phyloP scores from a whole-genome alignment of 768 basidiomycete species.

The Cubamyces sp. region DNA sequence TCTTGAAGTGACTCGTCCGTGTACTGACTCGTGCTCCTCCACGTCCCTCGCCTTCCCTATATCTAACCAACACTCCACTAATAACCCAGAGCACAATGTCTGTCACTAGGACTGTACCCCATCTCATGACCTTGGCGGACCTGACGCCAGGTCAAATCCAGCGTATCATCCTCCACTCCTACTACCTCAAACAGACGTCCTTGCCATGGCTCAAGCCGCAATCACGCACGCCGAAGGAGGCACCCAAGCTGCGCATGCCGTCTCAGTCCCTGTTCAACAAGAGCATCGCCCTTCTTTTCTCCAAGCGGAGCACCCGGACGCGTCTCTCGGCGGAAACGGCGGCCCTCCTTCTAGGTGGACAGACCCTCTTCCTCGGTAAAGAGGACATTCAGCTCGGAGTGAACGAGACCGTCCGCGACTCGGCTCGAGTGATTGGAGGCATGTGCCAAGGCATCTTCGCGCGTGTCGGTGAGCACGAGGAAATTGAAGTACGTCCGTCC shows the following conservation, averaged over 20 bases:
- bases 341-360: conserved; percentile 77
- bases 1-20: too few relatives aligned
- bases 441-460: conserved; percentile 99
- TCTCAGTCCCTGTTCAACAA: conserved; percentile 81
- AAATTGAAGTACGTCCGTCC: conserved; percentile 76
- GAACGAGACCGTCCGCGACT: conserved; percentile 86
- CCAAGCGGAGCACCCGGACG: conserved; percentile 92
- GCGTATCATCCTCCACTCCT: conserved; percentile 65
- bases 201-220: conserved; percentile 71
- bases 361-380: conserved; percentile 84
- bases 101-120: conserved; percentile 46
- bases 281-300: conserved; percentile 87
- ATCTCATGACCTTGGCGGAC: conserved; percentile 90
- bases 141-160: conserved; percentile 75
- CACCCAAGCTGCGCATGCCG: conserved; percentile 53
- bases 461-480: conserved; percentile 88
- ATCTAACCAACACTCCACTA: too few relatives aligned
- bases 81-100: neutral
- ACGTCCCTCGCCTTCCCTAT: too few relatives aligned
- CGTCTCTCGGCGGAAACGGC: conserved; percentile 88
- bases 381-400: conserved; percentile 97
- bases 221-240: conserved; percentile 35
- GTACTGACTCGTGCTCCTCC: too few relatives aligned
- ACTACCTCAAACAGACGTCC: conserved; percentile 63
- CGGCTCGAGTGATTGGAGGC: conserved; percentile 85